Conservation (phyloP, 106 monocot genomes). For the Xerophyta viscosa region DNA sequence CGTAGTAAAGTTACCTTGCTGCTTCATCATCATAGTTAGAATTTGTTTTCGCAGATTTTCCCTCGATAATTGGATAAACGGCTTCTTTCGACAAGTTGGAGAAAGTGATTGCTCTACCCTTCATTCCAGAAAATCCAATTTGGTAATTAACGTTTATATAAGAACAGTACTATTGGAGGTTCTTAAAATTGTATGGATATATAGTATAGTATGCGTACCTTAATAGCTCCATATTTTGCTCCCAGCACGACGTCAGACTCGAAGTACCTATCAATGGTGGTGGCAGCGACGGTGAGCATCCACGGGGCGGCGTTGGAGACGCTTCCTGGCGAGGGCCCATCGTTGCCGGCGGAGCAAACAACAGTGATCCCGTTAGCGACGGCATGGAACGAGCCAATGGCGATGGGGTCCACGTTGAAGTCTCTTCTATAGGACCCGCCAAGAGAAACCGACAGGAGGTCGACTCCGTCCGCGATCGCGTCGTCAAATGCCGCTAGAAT, state of each 20-base stretch:
- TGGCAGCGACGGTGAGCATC: slow-evolving; percentile 75
- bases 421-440: slow-evolving; percentile 35
- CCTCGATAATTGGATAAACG: slow-evolving; percentile 46
- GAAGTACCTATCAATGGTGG: slow-evolving; percentile 57
- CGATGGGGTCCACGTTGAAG: slow-evolving; percentile 45
- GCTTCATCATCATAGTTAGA: slow-evolving; percentile 28
- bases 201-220: slow-evolving; percentile 14
- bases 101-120: slow-evolving; percentile 83
- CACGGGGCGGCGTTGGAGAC: slow-evolving; percentile 70
- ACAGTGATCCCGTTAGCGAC: slow-evolving; percentile 56
- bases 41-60: slow-evolving; percentile 38
- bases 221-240: slow-evolving; percentile 28
- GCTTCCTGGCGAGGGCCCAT: slow-evolving; percentile 33
- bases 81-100: slow-evolving; percentile 54
- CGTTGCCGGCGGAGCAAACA: slow-evolving; percentile 80
- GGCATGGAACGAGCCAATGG: slow-evolving; percentile 82
- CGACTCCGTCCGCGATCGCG: slow-evolving; percentile 59
- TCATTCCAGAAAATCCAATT: background rate
- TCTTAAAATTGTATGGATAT: too few species aligned
- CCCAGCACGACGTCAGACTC: slow-evolving; percentile 63
- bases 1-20: slow-evolving; percentile 27
- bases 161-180: too few species aligned
- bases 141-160: background rate
- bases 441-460: slow-evolving; percentile 63
- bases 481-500: slow-evolving; percentile 67